Base-by-base conservation (phyloP, 192 early-diverging fungal genomes). In the Backusella tarrabulga region DNA sequence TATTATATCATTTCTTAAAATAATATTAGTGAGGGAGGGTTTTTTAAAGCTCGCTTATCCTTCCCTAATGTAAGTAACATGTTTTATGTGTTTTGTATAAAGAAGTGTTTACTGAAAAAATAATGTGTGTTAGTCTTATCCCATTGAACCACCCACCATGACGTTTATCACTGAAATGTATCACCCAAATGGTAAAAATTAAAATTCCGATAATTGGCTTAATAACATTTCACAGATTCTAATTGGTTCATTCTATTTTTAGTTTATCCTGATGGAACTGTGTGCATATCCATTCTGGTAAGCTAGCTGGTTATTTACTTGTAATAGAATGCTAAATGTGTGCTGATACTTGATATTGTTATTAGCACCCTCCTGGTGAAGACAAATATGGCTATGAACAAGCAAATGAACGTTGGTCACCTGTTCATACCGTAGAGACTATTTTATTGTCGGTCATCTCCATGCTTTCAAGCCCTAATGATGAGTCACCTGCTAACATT, bases 231-330 rank as follows among this genome's bases (percentile, higher is more conserved):
- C 17, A 6, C 6, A 1, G 3, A 32, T 71, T 50, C 50, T 68
- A 15, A 46, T 52, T 56, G 36, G 34, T 67, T 34, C 11, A 54
- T 40, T 34, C 40, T 68, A 26, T 67, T 38, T 35, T 23, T 81
- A 91, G 92, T 98, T 6, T 97, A 97, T 81, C 85, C 87, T 12
- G 88, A 96, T 82, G 98, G 98, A 17, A 88, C 90, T 32, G 96
- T 99, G 19, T 98, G 97, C 83, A 98, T 99, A 68, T 96, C 95
- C n/a, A 99, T 99, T 79, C 83, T 99, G 80, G 94, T 95, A 86
- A 83, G 88, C 44, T 77, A 84, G 52, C 79, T 79, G 63, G 68
- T 21, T 56, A 23, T 40, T 34, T 29, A 35, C 38, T 56, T 19
- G 32, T 54, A 73, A 19, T 34, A 6, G 6, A 34, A 32, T 32